These are phyloP conservation scores for Candida labiduridarum DNA, from an alignment of 1,139 yeast genomes.

Conservation along the genomic window DNA sequence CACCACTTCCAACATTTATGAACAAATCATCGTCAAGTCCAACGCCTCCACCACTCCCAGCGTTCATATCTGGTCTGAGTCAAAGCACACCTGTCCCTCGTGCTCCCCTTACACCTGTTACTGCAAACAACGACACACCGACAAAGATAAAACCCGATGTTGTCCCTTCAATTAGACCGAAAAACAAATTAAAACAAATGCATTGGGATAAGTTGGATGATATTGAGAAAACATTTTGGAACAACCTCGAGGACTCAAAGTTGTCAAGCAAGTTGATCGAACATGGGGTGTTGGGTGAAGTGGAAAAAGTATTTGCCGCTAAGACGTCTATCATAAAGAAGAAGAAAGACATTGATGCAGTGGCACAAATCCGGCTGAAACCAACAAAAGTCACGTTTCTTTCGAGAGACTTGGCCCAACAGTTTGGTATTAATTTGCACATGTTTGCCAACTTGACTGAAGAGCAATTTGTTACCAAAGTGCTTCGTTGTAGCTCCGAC, in stretches of 20 bases:
- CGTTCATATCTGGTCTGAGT: slow-evolving; percentile 10
- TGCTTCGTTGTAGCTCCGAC: slow-evolving; percentile 72
- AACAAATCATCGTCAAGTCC: background rate
- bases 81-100: slow-evolving; percentile 10
- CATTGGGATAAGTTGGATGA: slow-evolving; percentile 89
- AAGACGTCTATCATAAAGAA: slow-evolving; percentile 51
- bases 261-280: slow-evolving; percentile 59
- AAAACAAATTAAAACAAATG: slow-evolving; percentile 78
- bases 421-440: slow-evolving; percentile 90
- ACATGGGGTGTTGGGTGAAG: slow-evolving; percentile 76
- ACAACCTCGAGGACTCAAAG: slow-evolving; percentile 49
- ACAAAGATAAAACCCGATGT: slow-evolving; percentile 3
- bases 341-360: slow-evolving; percentile 22
- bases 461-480: slow-evolving; percentile 62
- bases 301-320: slow-evolving; percentile 77
- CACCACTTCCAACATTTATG: slow-evolving; percentile 15
- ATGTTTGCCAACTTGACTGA: slow-evolving; percentile 67
- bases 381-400: slow-evolving; percentile 58
- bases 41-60: slow-evolving; percentile 6
- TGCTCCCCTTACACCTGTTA: background rate
- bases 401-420: slow-evolving; percentile 77
- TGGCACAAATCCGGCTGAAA: slow-evolving; percentile 25
- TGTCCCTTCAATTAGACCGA: slow-evolving; percentile 46
- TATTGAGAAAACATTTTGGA: slow-evolving; percentile 83
- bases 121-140: background rate